These are phyloP conservation scores for Aegilops sharonensis DNA, from an alignment of 176 grass and related monocot genomes.

Conservation along the genomic window DNA sequence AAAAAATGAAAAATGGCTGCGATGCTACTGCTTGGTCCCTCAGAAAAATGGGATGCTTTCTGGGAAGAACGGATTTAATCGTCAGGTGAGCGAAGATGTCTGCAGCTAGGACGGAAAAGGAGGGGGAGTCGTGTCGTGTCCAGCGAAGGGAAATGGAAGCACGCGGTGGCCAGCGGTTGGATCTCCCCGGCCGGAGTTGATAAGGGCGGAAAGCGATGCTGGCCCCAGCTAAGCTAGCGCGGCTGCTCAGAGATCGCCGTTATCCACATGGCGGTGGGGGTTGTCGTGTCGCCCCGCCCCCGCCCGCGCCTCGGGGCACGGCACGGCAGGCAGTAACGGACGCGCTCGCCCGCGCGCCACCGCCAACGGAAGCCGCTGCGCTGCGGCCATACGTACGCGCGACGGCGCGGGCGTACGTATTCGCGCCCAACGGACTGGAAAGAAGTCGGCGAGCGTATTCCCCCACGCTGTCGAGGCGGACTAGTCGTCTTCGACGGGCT, in stretches of 20 bases:
- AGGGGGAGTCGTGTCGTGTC: not conserved
- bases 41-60: not conserved
- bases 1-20: no score
- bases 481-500: not conserved
- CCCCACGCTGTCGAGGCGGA: not conserved
- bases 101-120: not conserved
- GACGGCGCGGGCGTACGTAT: not conserved
- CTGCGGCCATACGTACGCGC: not conserved
- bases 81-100: no score
- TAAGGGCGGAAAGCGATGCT: not conserved
- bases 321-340: not conserved
- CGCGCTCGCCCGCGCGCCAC: not conserved
- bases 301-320: not conserved
- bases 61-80: no score
- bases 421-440: not conserved
- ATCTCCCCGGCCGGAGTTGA: not conserved
- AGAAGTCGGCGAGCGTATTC: not conserved
- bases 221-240: not conserved
- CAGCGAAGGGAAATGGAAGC: not conserved
- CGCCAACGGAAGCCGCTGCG: not conserved
- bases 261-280: slow-evolving; percentile 11
- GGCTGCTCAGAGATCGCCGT: slow-evolving; percentile 3
- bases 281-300: slow-evolving; percentile 1
- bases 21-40: not conserved
- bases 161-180: not conserved